Base-by-base conservation (phyloP, 2,329 filamentous ascomycete species). In the Xylariales sp. region DNA sequence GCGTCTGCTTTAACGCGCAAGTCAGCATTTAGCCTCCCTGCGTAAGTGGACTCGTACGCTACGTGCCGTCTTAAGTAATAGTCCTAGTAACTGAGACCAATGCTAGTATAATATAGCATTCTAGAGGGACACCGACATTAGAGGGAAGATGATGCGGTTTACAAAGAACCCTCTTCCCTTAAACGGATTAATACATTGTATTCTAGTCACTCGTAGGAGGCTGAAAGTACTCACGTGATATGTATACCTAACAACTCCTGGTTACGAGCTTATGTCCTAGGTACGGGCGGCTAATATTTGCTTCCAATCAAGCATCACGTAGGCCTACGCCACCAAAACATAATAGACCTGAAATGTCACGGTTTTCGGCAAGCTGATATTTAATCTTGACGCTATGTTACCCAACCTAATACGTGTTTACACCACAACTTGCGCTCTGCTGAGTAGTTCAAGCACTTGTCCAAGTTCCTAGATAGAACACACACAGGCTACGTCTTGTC, bases 361-460 rank as follows among this genome's bases (percentile, higher is more conserved):
- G 32, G 12, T 32, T 36, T 12, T n/a, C 16, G 46, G 56, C 28
- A 49, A 55, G 62, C 48, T 57, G 41, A 49, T 57, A 30, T 39
- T 49, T 32, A 10, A 41, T 58, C 36, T 48, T 55, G 32, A 63
- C 59, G 54, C 46, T 12, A 62, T 45, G 39, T 46, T 18, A 53
- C 48, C 39, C 18, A 28, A 55, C 8, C 41, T 36, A n/a, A 56
- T 16, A 46, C 32, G 32, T 48, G 39, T 28, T 39, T 18, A 53
- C 34, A 5, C 60, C 52, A 52, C 50, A 18, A 18, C 18, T 56
- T 63, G 49, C 60, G 60, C n/a, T 9, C 30, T 50, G 43, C 34
- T n/a, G 50, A 36, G 59, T 14, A 32, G 18, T 18, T 30, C 36
- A 45, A 62, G 49, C 30, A 28, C 16, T 12, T 46, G 46, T 32